Evolutionary conservation across 345 rosid species (phyloP).

Genomic region (Gossypium arboreum): DNA sequence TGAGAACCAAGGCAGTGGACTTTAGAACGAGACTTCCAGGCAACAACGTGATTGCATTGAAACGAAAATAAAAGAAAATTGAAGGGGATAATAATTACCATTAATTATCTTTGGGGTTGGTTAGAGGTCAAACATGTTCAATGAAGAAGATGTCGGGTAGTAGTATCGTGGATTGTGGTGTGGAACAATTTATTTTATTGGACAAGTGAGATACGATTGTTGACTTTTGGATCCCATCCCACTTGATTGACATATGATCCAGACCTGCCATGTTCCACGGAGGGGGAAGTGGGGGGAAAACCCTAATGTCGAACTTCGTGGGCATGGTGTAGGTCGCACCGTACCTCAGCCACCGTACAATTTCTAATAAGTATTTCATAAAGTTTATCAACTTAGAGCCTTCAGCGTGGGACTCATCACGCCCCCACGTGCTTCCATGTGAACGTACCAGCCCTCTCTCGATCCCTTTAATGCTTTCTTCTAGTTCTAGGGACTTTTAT

Average conservation of each 20-base stretch:
- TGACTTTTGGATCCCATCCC: slow-evolving; percentile 34
- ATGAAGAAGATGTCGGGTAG: slow-evolving; percentile 17
- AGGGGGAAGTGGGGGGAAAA: not conserved
- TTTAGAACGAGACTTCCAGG: slow-evolving; percentile 39
- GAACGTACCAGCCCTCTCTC: not conserved
- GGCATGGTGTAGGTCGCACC: slow-evolving; percentile 6
- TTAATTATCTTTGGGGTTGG: not conserved
- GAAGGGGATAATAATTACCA: not conserved
- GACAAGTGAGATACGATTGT: slow-evolving; percentile 28
- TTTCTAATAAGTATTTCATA: not conserved
- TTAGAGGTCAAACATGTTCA: slow-evolving; percentile 19
- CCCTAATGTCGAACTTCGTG: slow-evolving; percentile 13
- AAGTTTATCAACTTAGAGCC: not conserved
- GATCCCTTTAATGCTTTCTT: not conserved
- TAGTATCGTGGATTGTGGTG: slow-evolving; percentile 14
- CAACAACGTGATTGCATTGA: slow-evolving; percentile 27
- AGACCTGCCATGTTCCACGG: not conserved
- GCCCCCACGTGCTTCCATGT: not conserved
- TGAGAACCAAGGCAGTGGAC: slow-evolving; percentile 27
- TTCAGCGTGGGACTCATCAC: not conserved
- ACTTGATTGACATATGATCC: not conserved
- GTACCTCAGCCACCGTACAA: slow-evolving; percentile 27
- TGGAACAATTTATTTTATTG: slow-evolving; percentile 10
- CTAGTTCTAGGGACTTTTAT: not conserved
- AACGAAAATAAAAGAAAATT: no score